A percentile compares a stretch with the other conserved stretches of the same genome.
Evolutionary conservation across 192 early-diverging fungal genomes (phyloP).

Genomic region (Gorgonomyces haynaldii): DNA sequence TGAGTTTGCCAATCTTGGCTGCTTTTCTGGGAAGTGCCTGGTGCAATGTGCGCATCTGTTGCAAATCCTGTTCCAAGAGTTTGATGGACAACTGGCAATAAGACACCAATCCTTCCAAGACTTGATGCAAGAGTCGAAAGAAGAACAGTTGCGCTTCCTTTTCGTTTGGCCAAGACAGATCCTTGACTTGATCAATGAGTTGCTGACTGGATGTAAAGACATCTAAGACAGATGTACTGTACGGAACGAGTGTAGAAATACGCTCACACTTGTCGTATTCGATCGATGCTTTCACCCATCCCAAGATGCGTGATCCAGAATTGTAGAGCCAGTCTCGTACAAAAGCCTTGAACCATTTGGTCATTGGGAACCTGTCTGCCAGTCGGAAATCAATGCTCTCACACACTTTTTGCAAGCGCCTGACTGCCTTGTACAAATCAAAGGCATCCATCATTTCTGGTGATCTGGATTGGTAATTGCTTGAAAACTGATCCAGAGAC

Average conservation of each 20-base stretch:
- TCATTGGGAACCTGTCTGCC: conserved; percentile 16
- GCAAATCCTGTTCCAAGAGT: background rate
- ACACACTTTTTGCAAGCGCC: conserved; percentile 12
- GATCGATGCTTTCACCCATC: conserved; percentile 27
- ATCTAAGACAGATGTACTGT: conserved; percentile 31
- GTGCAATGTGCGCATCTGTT: background rate
- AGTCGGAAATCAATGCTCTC: conserved; percentile 25
- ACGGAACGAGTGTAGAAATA: conserved; percentile 8
- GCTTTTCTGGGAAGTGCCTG: background rate
- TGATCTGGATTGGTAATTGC: conserved; percentile 1
- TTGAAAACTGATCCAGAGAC: conserved; percentile 14
- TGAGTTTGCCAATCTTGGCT: conserved; percentile 10
- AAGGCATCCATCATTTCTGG: conserved; percentile 21
- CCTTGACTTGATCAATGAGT: conserved; percentile 21
- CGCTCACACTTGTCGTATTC: conserved; percentile 22
- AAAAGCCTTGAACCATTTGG: conserved; percentile 26
- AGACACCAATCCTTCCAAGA: background rate
- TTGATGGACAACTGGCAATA: background rate
- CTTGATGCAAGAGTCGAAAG: background rate
- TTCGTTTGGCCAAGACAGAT: conserved; percentile 26
- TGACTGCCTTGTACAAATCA: conserved; percentile 22
- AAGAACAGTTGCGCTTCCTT: conserved; percentile 14
- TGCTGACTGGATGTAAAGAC: conserved; percentile 34
- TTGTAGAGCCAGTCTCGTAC: conserved; percentile 22
- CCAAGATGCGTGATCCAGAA: conserved; percentile 19